These are phyloP conservation scores for Rutstroemia sp. DNA, from an alignment of 2,329 filamentous ascomycete genomes.

Conservation along the genomic window DNA sequence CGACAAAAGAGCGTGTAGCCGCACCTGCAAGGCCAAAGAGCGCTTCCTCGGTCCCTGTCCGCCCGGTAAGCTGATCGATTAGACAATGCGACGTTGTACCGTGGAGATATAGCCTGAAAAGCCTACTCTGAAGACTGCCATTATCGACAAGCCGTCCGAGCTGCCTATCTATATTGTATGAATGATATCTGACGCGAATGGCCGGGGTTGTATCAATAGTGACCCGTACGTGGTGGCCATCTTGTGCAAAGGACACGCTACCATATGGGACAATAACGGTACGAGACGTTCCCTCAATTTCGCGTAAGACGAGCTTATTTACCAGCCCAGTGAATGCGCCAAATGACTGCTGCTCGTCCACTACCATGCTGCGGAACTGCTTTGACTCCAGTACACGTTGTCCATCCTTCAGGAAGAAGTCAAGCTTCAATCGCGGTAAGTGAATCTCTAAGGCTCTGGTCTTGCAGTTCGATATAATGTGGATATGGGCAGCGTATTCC, in stretches of 20 bases:
- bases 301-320: conserved; percentile 41
- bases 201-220: conserved; percentile 22
- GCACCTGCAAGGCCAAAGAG: too few relatives aligned
- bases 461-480: too few relatives aligned
- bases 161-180: conserved; percentile 40
- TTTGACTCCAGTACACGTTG: conserved; percentile 33
- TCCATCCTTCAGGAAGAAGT: too few relatives aligned
- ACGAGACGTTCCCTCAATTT: conserved; percentile 32
- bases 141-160: conserved; percentile 45
- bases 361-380: conserved; percentile 41
- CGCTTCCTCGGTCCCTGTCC: conserved; percentile 1
- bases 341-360: conserved; percentile 40
- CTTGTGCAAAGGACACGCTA: conserved; percentile 7
- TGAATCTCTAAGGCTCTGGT: too few relatives aligned
- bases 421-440: too few relatives aligned
- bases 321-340: conserved; percentile 42
- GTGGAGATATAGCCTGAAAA: conserved; percentile 46
- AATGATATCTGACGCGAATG: conserved; percentile 26
- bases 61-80: conserved; percentile 15
- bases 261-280: conserved; percentile 21
- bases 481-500: too few relatives aligned
- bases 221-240: conserved; percentile 32
- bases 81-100: conserved; percentile 46
- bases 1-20: too few relatives aligned
- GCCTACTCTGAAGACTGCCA: conserved; percentile 42